Evolutionary conservation across 2,329 filamentous ascomycete genomes (phyloP).

Genomic region (Pseudogymnoascus sp.): DNA sequence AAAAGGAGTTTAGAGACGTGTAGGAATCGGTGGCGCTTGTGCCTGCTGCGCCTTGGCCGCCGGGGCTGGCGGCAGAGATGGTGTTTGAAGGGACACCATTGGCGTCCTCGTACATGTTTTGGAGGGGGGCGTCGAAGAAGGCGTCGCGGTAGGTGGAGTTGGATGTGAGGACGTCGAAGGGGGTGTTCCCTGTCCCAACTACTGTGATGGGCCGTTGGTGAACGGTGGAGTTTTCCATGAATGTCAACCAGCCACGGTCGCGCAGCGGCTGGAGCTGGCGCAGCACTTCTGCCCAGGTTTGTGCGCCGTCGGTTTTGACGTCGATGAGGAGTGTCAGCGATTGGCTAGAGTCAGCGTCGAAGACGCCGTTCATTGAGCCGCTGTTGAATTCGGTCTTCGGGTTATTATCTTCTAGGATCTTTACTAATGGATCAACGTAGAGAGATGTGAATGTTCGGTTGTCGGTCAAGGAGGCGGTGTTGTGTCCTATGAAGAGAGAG

Average conservation of each 20-base stretch:
- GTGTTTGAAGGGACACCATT: constrained; percentile 18
- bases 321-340: constrained; percentile 60
- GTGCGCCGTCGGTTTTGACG: constrained; percentile 52
- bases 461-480: constrained; percentile 43
- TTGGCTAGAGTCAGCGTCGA: constrained; percentile 44
- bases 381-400: constrained; percentile 40
- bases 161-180: constrained; percentile 47
- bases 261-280: constrained; percentile 53
- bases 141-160: constrained; percentile 51
- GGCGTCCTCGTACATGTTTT: constrained; percentile 31
- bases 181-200: constrained; percentile 60
- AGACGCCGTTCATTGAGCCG: constrained; percentile 46
- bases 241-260: constrained; percentile 49
- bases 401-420: constrained; percentile 49
- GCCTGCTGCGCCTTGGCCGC: constrained; percentile 38
- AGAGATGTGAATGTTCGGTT: constrained; percentile 54
- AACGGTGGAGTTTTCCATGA: constrained; percentile 43
- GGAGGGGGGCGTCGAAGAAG: constrained; percentile 61
- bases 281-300: constrained; percentile 47
- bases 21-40: constrained; percentile 34
- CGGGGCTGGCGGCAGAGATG: neutral
- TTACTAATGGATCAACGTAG: constrained; percentile 57
- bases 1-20: constrained; percentile 54
- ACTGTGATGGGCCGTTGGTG: constrained; percentile 55
- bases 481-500: constrained; percentile 59